phyloP scores from a whole-genome alignment of 2,329 filamentous ascomycete species.

The Colletotrichum lupini region DNA sequence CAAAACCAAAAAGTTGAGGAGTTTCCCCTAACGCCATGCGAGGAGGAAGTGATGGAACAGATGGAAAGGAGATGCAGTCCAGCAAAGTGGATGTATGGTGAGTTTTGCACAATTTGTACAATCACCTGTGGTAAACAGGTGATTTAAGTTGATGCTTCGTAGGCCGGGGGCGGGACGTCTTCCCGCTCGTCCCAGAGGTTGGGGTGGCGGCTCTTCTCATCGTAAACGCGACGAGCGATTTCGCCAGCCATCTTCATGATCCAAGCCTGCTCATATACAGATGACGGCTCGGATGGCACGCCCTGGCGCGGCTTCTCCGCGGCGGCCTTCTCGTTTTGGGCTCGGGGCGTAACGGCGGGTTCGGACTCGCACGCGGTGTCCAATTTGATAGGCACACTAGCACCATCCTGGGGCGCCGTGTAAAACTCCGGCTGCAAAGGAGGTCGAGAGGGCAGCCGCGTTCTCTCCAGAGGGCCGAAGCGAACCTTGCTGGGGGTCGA shows the following conservation, averaged over 20 bases:
- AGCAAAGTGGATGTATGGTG: not conserved
- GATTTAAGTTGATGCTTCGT: conserved; percentile 61
- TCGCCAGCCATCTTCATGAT: conserved; percentile 94
- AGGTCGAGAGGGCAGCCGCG: conserved; percentile 43
- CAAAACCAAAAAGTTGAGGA: not conserved
- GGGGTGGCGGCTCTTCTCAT: conserved; percentile 77
- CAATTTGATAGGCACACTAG: conserved; percentile 30
- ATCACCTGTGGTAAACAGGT: conserved; percentile 11
- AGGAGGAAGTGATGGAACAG: conserved; percentile 28
- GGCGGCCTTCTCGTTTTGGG: conserved; percentile 42
- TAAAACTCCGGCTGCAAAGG: conserved; percentile 49
- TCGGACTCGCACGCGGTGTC: conserved; percentile 27
- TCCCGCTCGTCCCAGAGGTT: conserved; percentile 66
- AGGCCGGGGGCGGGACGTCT: conserved; percentile 70
- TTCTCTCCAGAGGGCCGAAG: conserved; percentile 48
- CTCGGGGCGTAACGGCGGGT: conserved; percentile 33
- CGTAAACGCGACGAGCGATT: conserved; percentile 86
- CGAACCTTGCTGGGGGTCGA: conserved; percentile 52
- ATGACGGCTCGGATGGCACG: conserved; percentile 59
- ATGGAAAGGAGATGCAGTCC: conserved; percentile 31
- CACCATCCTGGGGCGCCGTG: conserved; percentile 37
- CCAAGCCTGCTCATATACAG: conserved; percentile 81
- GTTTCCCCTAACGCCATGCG: conserved; percentile 34
- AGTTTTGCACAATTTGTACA: conserved; percentile 33
- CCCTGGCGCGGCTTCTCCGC: conserved; percentile 45